phyloP scores from a whole-genome alignment of 805 yeast species.

The Lipomyces spencermartinsiae region DNA sequence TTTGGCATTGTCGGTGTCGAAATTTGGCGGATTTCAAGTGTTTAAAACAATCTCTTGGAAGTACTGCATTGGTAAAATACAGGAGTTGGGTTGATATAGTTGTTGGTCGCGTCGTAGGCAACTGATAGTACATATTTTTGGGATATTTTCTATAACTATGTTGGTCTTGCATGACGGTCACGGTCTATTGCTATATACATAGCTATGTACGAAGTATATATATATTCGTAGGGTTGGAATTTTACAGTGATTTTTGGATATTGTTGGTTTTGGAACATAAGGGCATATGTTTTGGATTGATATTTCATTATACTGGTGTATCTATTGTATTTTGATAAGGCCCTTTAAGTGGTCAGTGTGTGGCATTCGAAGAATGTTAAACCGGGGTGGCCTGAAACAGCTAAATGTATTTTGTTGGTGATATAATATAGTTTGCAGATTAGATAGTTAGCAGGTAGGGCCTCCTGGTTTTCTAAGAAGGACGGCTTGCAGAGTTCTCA shows the following conservation, averaged over 20 bases:
- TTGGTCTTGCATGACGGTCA: background rate
- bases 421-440: background rate
- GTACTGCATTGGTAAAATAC: background rate
- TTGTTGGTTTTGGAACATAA: background rate
- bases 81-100: background rate
- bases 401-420: background rate
- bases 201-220: background rate
- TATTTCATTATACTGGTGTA: background rate
- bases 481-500: too few species aligned
- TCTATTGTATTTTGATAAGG: background rate
- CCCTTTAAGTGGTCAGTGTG: background rate
- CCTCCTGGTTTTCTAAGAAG: too few species aligned
- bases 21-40: constrained; percentile 71
- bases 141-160: background rate
- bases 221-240: background rate
- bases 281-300: background rate
- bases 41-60: background rate
- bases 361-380: background rate
- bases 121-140: background rate
- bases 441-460: background rate
- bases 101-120: background rate
- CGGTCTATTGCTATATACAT: background rate
- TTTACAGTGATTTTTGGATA: background rate
- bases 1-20: constrained; percentile 81
- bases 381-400: background rate